phyloP scores from a whole-genome alignment of 306 rosid genomes.

The cucumber (Cucumis sativus) region DNA sequence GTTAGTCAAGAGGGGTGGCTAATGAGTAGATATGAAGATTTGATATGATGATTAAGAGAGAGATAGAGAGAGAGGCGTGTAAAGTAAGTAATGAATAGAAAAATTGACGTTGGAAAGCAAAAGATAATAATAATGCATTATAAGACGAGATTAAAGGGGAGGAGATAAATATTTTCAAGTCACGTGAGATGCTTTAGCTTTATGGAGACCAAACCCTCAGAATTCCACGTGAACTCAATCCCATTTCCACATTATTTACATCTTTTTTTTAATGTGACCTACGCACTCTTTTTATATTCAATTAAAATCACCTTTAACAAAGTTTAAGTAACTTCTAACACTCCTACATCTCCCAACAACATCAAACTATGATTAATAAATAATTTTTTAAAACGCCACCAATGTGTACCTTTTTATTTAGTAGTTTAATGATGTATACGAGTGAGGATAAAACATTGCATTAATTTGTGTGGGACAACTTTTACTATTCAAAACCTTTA shows the following conservation, averaged over 20 bases:
- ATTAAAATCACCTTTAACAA: too few relatives aligned
- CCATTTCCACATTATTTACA: not conserved
- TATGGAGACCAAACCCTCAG: not conserved
- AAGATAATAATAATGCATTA: not conserved
- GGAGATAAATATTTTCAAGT: not conserved
- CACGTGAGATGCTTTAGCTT: constrained; percentile 6
- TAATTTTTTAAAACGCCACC: too few relatives aligned
- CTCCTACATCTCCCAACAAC: too few relatives aligned
- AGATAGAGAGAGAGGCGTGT: constrained; percentile 6
- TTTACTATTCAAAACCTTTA: too few relatives aligned
- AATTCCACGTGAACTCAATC: not conserved
- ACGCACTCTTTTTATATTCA: too few relatives aligned
- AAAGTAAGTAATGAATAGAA: constrained; percentile 3
- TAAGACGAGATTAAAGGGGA: not conserved
- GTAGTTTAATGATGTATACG: too few relatives aligned
- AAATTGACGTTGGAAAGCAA: not conserved
- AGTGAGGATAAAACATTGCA: too few relatives aligned
- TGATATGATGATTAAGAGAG: constrained; percentile 2
- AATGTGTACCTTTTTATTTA: too few relatives aligned
- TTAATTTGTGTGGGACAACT: too few relatives aligned
- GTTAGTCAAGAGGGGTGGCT: constrained; percentile 3
- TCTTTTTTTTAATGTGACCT: too few relatives aligned
- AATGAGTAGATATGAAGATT: not conserved
- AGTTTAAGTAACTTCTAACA: too few relatives aligned
- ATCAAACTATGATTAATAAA: too few relatives aligned